These are phyloP conservation scores for Trichoderma cornu-damae DNA, from an alignment of 2,329 filamentous ascomycete species.

Conservation along the genomic window DNA sequence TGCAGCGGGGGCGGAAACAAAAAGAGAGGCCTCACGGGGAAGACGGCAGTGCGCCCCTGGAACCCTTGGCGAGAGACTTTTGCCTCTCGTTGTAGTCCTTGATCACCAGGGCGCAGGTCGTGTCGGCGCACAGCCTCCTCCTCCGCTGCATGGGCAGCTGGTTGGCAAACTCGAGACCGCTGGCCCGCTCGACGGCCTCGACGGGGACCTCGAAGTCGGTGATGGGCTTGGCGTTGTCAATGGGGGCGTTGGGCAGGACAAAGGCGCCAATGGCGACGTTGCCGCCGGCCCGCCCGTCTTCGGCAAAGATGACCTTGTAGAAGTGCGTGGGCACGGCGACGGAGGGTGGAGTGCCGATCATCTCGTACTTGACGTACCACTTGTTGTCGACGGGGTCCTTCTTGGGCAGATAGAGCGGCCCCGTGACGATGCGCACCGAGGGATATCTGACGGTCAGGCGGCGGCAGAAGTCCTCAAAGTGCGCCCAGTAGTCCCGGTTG, in stretches of 20 bases:
- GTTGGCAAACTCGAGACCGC: slow-evolving; percentile 82
- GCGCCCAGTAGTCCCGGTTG: slow-evolving; percentile 98
- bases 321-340: slow-evolving; percentile 97
- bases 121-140: slow-evolving; percentile 77
- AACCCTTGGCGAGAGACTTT: slow-evolving; percentile 50
- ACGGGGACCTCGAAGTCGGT: slow-evolving; percentile 91
- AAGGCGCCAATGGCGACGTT: slow-evolving; percentile 90
- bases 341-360: slow-evolving; percentile 88
- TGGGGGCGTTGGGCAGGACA: slow-evolving; percentile 85
- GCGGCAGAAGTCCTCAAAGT: slow-evolving; percentile 96
- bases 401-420: slow-evolving; percentile 86
- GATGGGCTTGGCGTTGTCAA: slow-evolving; percentile 81
- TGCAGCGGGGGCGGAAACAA: not conserved
- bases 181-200: slow-evolving; percentile 86
- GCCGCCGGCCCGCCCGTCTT: slow-evolving; percentile 65
- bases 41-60: not conserved
- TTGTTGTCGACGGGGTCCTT: slow-evolving; percentile 78
- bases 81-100: slow-evolving; percentile 67
- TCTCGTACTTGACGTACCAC: slow-evolving; percentile 93
- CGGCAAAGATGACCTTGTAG: slow-evolving; percentile 97
- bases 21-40: not conserved
- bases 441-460: slow-evolving; percentile 76
- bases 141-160: slow-evolving; percentile 69
- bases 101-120: slow-evolving; percentile 76
- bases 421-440: slow-evolving; percentile 84